Base-by-base conservation (phyloP, 2,329 filamentous ascomycete genomes). In the Fusarium newnesense region DNA sequence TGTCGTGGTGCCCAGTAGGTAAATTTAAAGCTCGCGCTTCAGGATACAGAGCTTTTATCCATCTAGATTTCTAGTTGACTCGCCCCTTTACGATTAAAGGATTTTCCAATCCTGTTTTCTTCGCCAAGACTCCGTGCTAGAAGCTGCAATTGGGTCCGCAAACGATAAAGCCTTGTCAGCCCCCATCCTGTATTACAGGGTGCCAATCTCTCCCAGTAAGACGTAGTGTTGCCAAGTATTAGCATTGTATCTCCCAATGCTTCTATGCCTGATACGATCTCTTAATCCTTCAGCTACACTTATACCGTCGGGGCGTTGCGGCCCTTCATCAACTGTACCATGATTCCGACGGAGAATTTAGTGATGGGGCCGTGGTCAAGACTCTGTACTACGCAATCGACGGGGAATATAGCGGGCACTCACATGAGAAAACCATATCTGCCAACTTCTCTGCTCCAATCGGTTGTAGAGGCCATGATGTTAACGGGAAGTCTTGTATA, bases 341-440 rank as follows among this genome's bases (percentile, higher is more conserved):
- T 47, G 19, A 7, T 47, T 4, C 44, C 44, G 2, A 2, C 26
- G 16, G 26, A n/a, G 26, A 16, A 16, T n/a, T 13, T 47, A 0
- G 44, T 3, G 0, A 47, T 47, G 44, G 6, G 30, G n/a, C 13
- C 44, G 3, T 47, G 44, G 44, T 47, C 26, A 47, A 9, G 44
- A 21, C 44, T 1, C 21, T 10, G 15, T 10, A 7, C 6, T 21
- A 15, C 26, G 44, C 44, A 5, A 5, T 47, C 18, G 44, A 47
- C 7, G 44, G 44, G 5, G 6, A 0, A 16, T 4, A 0, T 1
- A 47, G 0, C 13, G 44, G 44, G 13, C 4, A 47, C 44, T 1
- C 26, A 4, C 13, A 4, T 47, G 2, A 4, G 19, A 47, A 47
- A 47, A 4, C 2, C 44, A 30, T 47, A 47, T 30, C 4, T 4